Conservation (phyloP, 78 protist species). For the Cavenderia fasciculata region DNA sequence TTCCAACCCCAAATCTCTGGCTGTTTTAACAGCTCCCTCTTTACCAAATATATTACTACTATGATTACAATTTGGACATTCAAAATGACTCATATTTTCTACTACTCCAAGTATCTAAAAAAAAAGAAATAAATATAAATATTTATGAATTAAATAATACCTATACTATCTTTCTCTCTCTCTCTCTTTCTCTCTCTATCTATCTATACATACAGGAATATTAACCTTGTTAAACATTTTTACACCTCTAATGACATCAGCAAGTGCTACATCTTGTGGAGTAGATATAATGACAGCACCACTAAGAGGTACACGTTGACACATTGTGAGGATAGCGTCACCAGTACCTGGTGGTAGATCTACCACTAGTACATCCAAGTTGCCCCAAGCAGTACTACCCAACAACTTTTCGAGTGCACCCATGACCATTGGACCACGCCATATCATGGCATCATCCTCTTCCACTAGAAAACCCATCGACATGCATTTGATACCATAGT, state of each 20-base stretch:
- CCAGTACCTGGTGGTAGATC: conserved; percentile 99
- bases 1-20: conserved; percentile 66
- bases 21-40: conserved; percentile 81
- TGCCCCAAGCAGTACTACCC: conserved; percentile 88
- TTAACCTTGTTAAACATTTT: conserved; percentile 92
- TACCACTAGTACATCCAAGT: conserved; percentile 92
- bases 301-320: conserved; percentile 88
- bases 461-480: conserved; percentile 92
- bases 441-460: conserved; percentile 84
- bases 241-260: conserved; percentile 84
- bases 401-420: conserved; percentile 84
- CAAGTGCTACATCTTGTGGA: conserved; percentile 90
- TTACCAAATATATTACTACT: conserved; percentile 87
- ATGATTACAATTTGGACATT: conserved; percentile 87
- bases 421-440: conserved; percentile 96
- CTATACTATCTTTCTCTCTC: no score
- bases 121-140: no score
- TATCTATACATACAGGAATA: conserved; percentile 92
- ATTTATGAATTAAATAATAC: no score
- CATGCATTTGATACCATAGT: conserved; percentile 89
- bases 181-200: no score
- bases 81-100: conserved; percentile 92
- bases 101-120: conserved; percentile 89
- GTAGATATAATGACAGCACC: conserved; percentile 98
- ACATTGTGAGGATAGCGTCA: conserved; percentile 94